A percentile compares a stretch with the other conserved stretches of the same genome.
These are phyloP conservation scores for Thielaviopsis euricoi DNA, from an alignment of 2,329 filamentous ascomycete genomes.

Conservation along the genomic window DNA sequence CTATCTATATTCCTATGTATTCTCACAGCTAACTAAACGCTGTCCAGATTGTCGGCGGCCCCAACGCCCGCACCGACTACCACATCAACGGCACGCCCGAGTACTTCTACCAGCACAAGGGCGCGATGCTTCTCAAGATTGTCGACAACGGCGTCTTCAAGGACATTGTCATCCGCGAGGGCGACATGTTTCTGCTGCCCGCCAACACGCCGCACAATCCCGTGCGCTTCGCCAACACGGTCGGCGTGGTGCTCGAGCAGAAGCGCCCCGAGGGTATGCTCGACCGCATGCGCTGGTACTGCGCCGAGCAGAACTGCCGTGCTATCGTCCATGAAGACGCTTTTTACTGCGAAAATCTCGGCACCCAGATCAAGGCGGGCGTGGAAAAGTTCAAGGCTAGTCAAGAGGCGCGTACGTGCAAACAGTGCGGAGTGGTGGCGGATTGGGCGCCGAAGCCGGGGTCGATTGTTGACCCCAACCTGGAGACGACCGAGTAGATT, in stretches of 20 bases:
- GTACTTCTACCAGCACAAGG: slow-evolving; percentile 95
- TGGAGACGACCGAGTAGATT: slow-evolving; percentile 17
- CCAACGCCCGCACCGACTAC: slow-evolving; percentile 92
- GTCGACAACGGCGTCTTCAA: slow-evolving; percentile 58
- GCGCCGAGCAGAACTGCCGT: slow-evolving; percentile 39
- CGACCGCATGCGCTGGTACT: slow-evolving; percentile 87
- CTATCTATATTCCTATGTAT: background rate
- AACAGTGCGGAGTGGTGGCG: slow-evolving; percentile 58
- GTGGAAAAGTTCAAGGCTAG: slow-evolving; percentile 64
- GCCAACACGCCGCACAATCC: slow-evolving; percentile 95
- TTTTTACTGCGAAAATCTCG: slow-evolving; percentile 81
- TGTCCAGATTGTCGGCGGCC: slow-evolving; percentile 70
- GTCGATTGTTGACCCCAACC: slow-evolving; percentile 42
- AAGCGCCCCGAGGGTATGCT: slow-evolving; percentile 50
- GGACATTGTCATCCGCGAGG: slow-evolving; percentile 80
- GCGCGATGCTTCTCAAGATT: slow-evolving; percentile 84
- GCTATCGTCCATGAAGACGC: slow-evolving; percentile 66
- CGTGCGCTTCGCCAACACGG: slow-evolving; percentile 79
- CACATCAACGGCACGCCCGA: slow-evolving; percentile 94
- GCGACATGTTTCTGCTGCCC: slow-evolving; percentile 84
- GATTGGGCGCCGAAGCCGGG: slow-evolving; percentile 49
- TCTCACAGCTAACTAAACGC: background rate
- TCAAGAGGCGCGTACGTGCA: slow-evolving; percentile 55
- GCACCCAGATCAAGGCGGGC: slow-evolving; percentile 84
- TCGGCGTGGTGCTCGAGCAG: slow-evolving; percentile 89